phyloP scores from a whole-genome alignment of 192 early-diverging fungal genomes.

The Haplosporangium gracile region DNA sequence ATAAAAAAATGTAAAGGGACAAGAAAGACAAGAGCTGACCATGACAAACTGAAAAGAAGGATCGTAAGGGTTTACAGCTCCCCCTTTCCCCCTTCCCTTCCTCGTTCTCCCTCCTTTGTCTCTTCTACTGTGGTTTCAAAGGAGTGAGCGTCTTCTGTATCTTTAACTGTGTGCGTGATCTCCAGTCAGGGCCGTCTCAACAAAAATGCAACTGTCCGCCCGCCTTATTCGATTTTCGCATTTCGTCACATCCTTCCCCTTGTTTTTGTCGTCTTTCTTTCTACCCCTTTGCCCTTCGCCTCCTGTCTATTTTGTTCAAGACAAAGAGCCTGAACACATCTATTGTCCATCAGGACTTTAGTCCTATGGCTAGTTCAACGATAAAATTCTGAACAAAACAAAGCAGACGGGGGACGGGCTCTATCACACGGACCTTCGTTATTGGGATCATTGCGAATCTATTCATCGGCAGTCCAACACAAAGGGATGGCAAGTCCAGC shows the following conservation, averaged over 20 bases:
- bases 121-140: no score
- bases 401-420: neutral
- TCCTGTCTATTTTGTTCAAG: neutral
- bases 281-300: neutral
- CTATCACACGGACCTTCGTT: constrained; percentile 6
- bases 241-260: neutral
- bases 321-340: neutral
- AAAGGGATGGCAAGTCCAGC: neutral
- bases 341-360: neutral
- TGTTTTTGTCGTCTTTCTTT: neutral
- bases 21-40: neutral
- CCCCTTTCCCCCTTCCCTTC: neutral
- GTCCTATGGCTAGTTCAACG: neutral
- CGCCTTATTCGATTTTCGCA: neutral
- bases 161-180: neutral
- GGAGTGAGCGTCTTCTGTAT: no score
- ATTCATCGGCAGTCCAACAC: neutral
- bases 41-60: neutral
- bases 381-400: neutral
- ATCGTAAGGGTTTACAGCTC: neutral
- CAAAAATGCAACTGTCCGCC: neutral
- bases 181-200: neutral
- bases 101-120: neutral
- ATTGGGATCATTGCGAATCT: neutral
- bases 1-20: neutral